These are phyloP conservation scores for Gryganskiella cystojenkinii DNA, from an alignment of 192 early-diverging fungal genomes.

Conservation along the genomic window DNA sequence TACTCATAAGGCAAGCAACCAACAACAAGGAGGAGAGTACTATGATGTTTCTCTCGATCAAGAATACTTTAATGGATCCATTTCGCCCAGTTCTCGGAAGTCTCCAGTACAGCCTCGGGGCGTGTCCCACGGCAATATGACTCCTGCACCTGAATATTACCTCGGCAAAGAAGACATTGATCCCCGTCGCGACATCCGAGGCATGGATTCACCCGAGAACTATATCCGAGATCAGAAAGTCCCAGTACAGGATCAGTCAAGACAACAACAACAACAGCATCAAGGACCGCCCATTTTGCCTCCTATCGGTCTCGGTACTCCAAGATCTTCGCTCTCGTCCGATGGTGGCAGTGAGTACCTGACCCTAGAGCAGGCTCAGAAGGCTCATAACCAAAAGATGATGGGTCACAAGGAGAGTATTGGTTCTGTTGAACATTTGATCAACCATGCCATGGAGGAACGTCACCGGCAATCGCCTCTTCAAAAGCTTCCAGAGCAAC, in stretches of 20 bases:
- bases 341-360: constrained; percentile 19
- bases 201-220: constrained; percentile 18
- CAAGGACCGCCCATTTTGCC: background rate
- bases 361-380: constrained; percentile 39
- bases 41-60: constrained; percentile 15
- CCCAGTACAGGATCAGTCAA: background rate
- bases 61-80: constrained; percentile 18
- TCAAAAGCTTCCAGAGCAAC: too few relatives aligned
- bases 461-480: background rate
- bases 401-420: constrained; percentile 37
- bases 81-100: constrained; percentile 1
- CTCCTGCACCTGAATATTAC: constrained; percentile 34
- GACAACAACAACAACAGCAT: background rate
- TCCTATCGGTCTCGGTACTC: background rate
- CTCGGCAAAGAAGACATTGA: constrained; percentile 41
- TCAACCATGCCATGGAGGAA: constrained; percentile 1
- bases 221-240: constrained; percentile 13
- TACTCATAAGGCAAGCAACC: background rate
- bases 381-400: constrained; percentile 40
- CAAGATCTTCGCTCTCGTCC: constrained; percentile 26
- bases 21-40: constrained; percentile 3
- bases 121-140: constrained; percentile 11
- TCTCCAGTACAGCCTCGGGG: background rate
- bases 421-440: constrained; percentile 13
- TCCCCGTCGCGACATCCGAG: constrained; percentile 27